Evolutionary conservation across 495 filamentous ascomycete genomes (phyloP).

Genomic region (Chaetomidium leptoderma): DNA sequence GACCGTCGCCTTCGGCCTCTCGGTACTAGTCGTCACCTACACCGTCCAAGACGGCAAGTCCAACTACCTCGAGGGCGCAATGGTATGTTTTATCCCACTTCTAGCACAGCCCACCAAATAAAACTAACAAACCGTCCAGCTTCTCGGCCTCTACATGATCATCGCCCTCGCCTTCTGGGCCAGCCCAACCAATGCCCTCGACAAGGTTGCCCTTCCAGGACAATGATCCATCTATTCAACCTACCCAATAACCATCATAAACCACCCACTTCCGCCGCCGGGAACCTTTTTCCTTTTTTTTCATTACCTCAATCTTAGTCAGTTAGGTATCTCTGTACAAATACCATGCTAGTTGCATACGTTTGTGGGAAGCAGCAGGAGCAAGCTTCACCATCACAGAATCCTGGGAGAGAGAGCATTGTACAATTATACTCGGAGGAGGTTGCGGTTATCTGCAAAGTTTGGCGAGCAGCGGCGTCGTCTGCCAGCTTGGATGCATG

Average conservation of each 20-base stretch:
- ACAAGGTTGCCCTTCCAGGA: slow-evolving; percentile 10
- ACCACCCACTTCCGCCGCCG: background rate
- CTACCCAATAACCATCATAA: background rate
- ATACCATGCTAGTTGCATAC: background rate
- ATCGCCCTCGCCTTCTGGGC: slow-evolving; percentile 88
- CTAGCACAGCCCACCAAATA: background rate
- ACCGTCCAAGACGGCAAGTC: slow-evolving; percentile 90
- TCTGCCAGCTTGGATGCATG: background rate
- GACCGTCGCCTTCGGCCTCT: slow-evolving; percentile 89
- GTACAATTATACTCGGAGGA: background rate
- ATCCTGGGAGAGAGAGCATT: background rate
- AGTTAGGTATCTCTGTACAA: background rate
- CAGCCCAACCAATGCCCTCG: slow-evolving; percentile 64
- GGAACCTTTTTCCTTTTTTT: background rate
- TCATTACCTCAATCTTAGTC: background rate
- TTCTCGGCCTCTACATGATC: slow-evolving; percentile 64
- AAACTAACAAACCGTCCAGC: slow-evolving; percentile 24
- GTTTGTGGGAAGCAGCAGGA: background rate
- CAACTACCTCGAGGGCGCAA: slow-evolving; percentile 90
- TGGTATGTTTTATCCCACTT: slow-evolving; percentile 54
- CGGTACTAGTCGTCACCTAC: slow-evolving; percentile 85
- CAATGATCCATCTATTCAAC: background rate
- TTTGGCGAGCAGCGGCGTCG: background rate
- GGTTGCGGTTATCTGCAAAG: background rate
- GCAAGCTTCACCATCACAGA: background rate